Conservation (phyloP, 1,284 basidiomycete species). For the Melampsora americana region DNA sequence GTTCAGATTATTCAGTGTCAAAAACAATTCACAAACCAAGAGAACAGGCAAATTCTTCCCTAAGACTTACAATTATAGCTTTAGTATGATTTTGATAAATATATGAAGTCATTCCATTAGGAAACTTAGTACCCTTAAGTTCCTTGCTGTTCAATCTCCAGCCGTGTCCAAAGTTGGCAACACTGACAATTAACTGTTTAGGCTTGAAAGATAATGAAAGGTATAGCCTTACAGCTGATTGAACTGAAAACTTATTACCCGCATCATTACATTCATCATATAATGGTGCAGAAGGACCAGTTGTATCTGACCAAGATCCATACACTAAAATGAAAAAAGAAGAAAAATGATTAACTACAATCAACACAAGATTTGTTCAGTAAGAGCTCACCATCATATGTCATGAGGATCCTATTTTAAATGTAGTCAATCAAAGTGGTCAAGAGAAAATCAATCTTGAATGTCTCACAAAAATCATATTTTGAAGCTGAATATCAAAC, state of each 20-base stretch:
- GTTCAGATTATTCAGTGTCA: background rate
- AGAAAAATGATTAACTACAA: background rate
- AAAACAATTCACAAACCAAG: background rate
- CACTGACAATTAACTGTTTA: background rate
- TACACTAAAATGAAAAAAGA: background rate
- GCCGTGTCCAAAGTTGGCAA: background rate
- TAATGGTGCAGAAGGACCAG: constrained; percentile 1
- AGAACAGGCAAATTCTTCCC: background rate
- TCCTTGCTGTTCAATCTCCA: background rate
- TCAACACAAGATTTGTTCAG: background rate
- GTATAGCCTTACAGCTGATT: background rate
- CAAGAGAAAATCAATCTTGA: background rate
- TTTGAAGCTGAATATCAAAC: background rate
- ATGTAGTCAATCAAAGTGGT: background rate
- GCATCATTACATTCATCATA: constrained; percentile 4
- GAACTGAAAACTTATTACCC: background rate
- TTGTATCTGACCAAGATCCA: constrained; percentile 5
- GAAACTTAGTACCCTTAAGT: background rate
- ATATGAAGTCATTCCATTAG: background rate
- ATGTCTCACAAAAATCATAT: too few species aligned
- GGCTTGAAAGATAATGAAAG: background rate
- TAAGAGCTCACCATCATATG: background rate
- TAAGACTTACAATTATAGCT: background rate
- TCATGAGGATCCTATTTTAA: background rate
- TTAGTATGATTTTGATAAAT: constrained; percentile 6